Evolutionary conservation across 192 early-diverging fungal genomes (phyloP), one percentile per base, ranked within the genome.

Genomic region (Chytriomyces hyalinus): DNA sequence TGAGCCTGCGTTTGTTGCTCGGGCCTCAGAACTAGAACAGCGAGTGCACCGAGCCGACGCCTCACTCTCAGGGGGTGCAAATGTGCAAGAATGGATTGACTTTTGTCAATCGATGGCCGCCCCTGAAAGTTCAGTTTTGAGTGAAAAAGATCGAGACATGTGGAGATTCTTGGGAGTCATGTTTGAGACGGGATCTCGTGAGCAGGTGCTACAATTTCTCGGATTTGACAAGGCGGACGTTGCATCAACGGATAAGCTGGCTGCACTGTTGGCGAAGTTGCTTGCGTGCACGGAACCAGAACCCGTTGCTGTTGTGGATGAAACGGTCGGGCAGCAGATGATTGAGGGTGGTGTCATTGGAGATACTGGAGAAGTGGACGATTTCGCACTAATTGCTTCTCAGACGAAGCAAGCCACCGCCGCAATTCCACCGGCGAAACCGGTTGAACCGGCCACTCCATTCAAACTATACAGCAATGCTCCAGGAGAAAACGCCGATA

Each of bases 161-260:
- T 97, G 96, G 95, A 85, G 90, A 64, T 92, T 97, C 48, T 82
- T 99, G 78, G 88, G 90, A 66, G 88, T 94, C 0, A 84, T 99
- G 78, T 93, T 97, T 67, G 92, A 93, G 28, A 85, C 86, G 17
- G 88, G 92, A 70, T 90, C 92, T 17, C 88, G 93, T 24, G 94
- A 94, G 57, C 88, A 94, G 68, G 84, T 98, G 44, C 84, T 96
- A 43, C 86, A 91, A 65, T 93, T 95, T 82, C 88, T 98, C n/a
- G 97, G 97, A 0, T 97, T 96, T 77, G 89, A 94, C 70, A 91
- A 91, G 62, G 83, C 90, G 47, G 83, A 87, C 53, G 51, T 77
- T 8, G 76, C 65, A 17, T 60, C 69, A 10, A 62, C 57, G 9
- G 90, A 91, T 57, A 86, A 92, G 8, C 84, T 92, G 6, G 87